Conservation (phyloP, 2,329 filamentous ascomycete species). For the Fusarium clavum region DNA sequence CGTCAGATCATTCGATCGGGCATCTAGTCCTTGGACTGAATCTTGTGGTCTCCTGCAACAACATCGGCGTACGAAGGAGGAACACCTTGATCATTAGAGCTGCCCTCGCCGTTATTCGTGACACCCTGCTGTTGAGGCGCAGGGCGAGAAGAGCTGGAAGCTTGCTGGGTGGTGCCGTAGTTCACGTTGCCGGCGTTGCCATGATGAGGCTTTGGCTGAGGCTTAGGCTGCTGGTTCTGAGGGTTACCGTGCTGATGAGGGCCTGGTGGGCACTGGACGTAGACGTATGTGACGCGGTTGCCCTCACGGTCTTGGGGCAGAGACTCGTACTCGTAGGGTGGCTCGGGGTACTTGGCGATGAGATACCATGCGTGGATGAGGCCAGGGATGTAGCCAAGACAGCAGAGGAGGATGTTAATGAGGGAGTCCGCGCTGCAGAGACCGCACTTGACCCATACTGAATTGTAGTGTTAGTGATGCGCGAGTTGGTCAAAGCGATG, state of each 20-base stretch:
- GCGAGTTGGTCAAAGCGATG: conserved; percentile 13
- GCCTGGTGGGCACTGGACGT: conserved; percentile 66
- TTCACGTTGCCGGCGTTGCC: conserved; percentile 50
- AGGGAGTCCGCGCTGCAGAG: conserved; percentile 92
- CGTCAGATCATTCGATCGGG: not conserved
- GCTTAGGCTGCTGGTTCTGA: conserved; percentile 42
- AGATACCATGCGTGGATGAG: conserved; percentile 98
- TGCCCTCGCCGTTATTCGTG: conserved; percentile 55
- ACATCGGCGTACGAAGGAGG: conserved; percentile 93
- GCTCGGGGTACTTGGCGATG: conserved; percentile 88
- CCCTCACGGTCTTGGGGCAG: conserved; percentile 67
- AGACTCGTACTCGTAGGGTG: conserved; percentile 75
- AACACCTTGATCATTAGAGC: conserved; percentile 57
- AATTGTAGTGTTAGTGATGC: conserved; percentile 21
- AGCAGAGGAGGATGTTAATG: conserved; percentile 93
- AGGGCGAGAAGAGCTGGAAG: conserved; percentile 41
- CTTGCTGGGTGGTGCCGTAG: conserved; percentile 60
- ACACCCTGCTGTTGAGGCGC: conserved; percentile 50
- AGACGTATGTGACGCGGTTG: conserved; percentile 80
- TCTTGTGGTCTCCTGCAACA: conserved; percentile 89
- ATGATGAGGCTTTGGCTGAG: conserved; percentile 49
- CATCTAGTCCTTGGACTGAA: conserved; percentile 67
- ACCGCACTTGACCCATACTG: conserved; percentile 96
- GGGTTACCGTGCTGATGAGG: conserved; percentile 49
- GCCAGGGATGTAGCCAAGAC: conserved; percentile 83